Evolutionary conservation across 2,329 filamentous ascomycete species (phyloP), one percentile per base, ranked within the genome.

Genomic region (Monosporascus ibericus): DNA sequence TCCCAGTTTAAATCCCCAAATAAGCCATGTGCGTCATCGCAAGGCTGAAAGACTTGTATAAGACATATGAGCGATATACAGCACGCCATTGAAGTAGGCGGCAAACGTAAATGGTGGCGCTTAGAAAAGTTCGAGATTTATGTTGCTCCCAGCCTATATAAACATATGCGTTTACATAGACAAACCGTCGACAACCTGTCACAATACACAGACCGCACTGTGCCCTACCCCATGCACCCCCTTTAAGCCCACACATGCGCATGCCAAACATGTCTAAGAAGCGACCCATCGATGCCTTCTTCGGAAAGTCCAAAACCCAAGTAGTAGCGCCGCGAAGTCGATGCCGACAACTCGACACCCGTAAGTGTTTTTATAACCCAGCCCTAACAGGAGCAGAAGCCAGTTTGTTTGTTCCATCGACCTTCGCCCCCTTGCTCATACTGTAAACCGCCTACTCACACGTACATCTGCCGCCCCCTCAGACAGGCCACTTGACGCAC

Each of bases 231-330:
- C 1, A 14, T 34, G 30, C 30, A 34, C 30, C 9, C 30, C 5
- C 30, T 34, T 34, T 34, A 34, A 14, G 30, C 30, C 5, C 30
- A 34, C 30, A 14, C 14, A 34, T 34, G 11, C 30, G 9, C 40
- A 25, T 17, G n/a, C n/a, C n/a, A 14, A 48, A 52, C 65, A 60
- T 71, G 69, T 66, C 71, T 0, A 71, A 70, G 49, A 85, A 86
- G 63, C 76, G 86, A 52, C 88, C 86, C 0, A 73, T 91, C 1
- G 85, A 90, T 55, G 71, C 78, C 11, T 91, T 90, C 71, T 90
- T 91, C 68, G 42, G 57, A 36, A 36, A 72, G 74, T 30, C 75
- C 79, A 1, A 64, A 72, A 22, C 54, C 64, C 3, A 76, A 80
- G 60, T 74, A 71, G 56, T 50, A 57, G 22, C 60, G 63, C 22